Percentiles rank a stretch among this genome's conserved stretches.
Conservation (phyloP, 345 rosid species). For the Corchorus capsularis region DNA sequence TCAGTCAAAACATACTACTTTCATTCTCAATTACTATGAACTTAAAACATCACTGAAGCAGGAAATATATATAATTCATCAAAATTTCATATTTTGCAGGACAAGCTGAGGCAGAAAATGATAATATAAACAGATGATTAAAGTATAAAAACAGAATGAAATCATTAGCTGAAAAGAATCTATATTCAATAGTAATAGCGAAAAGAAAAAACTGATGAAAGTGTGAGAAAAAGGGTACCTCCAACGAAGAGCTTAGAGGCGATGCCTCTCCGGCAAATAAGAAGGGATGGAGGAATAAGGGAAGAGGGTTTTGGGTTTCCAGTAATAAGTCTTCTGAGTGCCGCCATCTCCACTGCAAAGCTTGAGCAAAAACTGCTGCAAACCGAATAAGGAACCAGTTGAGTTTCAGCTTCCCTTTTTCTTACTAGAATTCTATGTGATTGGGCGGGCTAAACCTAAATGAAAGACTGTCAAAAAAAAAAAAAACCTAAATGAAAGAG, state of each 20-base stretch:
- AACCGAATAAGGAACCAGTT: background rate
- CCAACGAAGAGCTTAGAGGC: constrained; percentile 83
- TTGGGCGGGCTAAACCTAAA: background rate
- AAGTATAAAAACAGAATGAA: background rate
- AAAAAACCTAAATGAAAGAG: background rate
- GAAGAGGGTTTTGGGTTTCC: constrained; percentile 23
- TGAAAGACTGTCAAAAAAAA: too few relatives aligned
- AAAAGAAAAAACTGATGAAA: background rate
- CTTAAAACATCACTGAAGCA: too few relatives aligned
- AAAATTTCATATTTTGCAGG: background rate
- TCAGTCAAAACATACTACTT: background rate
- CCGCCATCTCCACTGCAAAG: constrained; percentile 46
- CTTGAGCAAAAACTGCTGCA: background rate
- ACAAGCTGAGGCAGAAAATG: background rate
- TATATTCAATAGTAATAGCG: background rate
- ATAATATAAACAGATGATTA: background rate
- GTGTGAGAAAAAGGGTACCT: constrained; percentile 38
- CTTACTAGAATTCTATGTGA: background rate
- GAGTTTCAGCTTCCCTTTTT: background rate
- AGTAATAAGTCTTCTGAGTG: constrained; percentile 48
- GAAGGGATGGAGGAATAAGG: constrained; percentile 28
- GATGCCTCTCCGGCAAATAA: constrained; percentile 52
- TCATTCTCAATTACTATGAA: background rate
- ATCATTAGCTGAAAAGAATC: background rate
- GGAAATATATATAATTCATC: background rate